These are phyloP conservation scores for Pulicaria dysenterica DNA, from an alignment of 129 eudicot species.

Conservation along the genomic window DNA sequence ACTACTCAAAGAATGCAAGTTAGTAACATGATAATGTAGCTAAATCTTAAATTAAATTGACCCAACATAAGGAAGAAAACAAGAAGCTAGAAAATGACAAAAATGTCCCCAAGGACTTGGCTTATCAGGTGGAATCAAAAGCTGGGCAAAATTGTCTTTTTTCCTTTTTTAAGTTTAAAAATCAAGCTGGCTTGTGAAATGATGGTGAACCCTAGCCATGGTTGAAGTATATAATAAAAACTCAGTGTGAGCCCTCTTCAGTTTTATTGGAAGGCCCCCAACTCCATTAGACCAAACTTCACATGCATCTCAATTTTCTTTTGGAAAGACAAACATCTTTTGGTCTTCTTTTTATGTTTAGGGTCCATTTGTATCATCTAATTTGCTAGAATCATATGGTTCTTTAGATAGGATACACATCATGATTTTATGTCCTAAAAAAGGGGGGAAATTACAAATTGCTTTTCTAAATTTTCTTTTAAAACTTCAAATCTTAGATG, in stretches of 20 bases:
- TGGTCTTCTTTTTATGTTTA: slow-evolving; percentile 22
- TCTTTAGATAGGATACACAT: slow-evolving; percentile 31
- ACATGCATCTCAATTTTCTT: slow-evolving; percentile 33
- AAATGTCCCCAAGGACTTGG: slow-evolving; percentile 16
- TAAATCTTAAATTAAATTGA: slow-evolving; percentile 33
- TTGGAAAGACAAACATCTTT: slow-evolving; percentile 23
- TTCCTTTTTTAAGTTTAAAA: slow-evolving; percentile 30
- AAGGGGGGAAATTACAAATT: slow-evolving; percentile 13
- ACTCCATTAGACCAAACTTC: slow-evolving; percentile 27
- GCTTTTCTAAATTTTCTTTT: slow-evolving; percentile 14
- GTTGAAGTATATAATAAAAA: not conserved
- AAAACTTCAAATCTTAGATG: not conserved
- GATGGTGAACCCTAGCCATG: slow-evolving; percentile 21
- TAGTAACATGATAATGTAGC: not conserved
- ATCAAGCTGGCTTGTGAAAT: not conserved
- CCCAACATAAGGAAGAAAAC: slow-evolving; percentile 43
- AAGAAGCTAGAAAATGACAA: slow-evolving; percentile 43
- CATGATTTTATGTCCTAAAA: slow-evolving; percentile 36
- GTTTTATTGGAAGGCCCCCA: slow-evolving; percentile 17
- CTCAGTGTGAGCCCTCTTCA: not conserved
- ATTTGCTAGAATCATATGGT: slow-evolving; percentile 28
- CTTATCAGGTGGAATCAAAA: slow-evolving; percentile 25
- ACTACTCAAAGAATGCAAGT: not conserved
- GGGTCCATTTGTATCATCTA: slow-evolving; percentile 36
- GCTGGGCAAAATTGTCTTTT: slow-evolving; percentile 39